A percentile compares a stretch with the other conserved stretches of the same genome.
Conservation (phyloP, 805 yeast genomes). For the Teunomyces panamensis region DNA sequence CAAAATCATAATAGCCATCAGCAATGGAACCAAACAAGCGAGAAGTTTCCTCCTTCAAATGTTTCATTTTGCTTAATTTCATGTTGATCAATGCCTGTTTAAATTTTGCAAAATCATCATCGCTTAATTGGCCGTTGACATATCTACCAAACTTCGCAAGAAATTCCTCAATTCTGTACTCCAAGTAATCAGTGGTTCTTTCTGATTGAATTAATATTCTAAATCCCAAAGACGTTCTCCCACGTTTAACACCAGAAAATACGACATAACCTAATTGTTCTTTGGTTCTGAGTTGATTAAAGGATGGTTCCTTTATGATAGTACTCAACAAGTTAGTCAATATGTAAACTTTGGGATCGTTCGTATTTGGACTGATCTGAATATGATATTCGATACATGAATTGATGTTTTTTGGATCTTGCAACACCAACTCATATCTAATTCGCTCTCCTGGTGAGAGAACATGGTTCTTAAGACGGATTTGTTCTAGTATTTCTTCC, state of each 20-base stretch:
- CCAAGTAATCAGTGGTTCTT: conserved; percentile 68
- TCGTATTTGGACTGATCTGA: conserved; percentile 53
- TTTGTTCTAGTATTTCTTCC: conserved; percentile 15
- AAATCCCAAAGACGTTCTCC: conserved; percentile 71
- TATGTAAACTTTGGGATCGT: conserved; percentile 35
- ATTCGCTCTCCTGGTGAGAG: conserved; percentile 38
- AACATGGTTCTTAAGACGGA: conserved; percentile 35
- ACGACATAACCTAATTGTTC: conserved; percentile 96
- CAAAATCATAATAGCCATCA: conserved; percentile 78
- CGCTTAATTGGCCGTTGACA: conserved; percentile 47
- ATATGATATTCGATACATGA: conserved; percentile 78
- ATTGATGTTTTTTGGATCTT: conserved; percentile 71
- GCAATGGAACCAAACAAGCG: conserved; percentile 66
- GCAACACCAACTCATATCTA: conserved; percentile 49
- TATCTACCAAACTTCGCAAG: conserved; percentile 45
- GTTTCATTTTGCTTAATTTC: conserved; percentile 70
- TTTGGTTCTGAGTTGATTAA: conserved; percentile 83
- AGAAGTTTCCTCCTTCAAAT: conserved; percentile 70
- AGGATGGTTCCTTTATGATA: conserved; percentile 81
- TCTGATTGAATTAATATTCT: conserved; percentile 83
- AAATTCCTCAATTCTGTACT: conserved; percentile 71
- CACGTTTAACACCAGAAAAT: conserved; percentile 66
- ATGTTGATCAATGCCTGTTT: conserved; percentile 64
- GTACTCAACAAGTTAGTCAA: conserved; percentile 66
- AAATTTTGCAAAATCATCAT: conserved; percentile 65